Evolutionary conservation across 208 protist genomes (phyloP).

Genomic region (Trypanosoma rangeli): DNA sequence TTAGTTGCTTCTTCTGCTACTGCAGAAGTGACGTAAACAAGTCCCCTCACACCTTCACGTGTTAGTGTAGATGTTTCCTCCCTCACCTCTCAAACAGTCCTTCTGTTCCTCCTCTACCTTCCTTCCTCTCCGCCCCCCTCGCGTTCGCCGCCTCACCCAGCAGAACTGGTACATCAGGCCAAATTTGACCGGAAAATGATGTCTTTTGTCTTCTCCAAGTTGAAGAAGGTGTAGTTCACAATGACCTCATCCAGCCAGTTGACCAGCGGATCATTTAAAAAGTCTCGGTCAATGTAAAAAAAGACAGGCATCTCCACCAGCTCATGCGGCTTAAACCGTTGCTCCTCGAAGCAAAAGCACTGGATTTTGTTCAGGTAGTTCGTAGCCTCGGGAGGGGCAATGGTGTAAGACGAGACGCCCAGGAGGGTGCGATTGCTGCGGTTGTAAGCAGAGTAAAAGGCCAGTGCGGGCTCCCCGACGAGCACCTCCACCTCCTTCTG

Average conservation of each 20-base stretch:
- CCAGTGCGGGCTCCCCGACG: conserved; percentile 86
- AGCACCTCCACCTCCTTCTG: conserved; percentile 90
- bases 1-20: too few species aligned
- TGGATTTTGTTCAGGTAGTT: conserved; percentile 97
- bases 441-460: conserved; percentile 92
- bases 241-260: conserved; percentile 89
- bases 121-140: neutral
- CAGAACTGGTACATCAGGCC: neutral
- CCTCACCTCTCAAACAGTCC: neutral
- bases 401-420: conserved; percentile 91
- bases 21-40: too few species aligned
- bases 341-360: conserved; percentile 97
- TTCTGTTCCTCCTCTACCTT: neutral
- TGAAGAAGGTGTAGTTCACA: conserved; percentile 92
- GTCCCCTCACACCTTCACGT: too few species aligned
- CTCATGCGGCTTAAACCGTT: conserved; percentile 94
- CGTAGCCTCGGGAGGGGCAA: conserved; percentile 87
- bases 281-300: conserved; percentile 96
- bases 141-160: neutral
- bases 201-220: conserved; percentile 85
- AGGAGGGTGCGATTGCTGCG: conserved; percentile 83
- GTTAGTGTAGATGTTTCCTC: neutral
- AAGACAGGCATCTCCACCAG: conserved; percentile 97
- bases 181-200: conserved; percentile 75
- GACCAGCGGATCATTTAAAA: conserved; percentile 88